Conservation (phyloP, 306 rosid species). For the Styphnolobium japonicum region DNA sequence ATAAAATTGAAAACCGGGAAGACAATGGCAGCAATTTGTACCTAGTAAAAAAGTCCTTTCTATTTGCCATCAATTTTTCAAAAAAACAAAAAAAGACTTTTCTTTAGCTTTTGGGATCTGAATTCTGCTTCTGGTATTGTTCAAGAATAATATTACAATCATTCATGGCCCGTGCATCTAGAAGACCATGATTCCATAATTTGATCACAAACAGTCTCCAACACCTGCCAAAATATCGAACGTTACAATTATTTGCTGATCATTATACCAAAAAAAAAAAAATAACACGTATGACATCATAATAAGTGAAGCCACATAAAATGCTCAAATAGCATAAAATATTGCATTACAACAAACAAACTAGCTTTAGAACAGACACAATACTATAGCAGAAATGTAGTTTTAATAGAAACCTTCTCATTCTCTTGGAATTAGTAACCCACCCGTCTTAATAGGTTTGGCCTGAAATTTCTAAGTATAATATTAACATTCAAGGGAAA, state of each 20-base stretch:
- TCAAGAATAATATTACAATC: constrained; percentile 65
- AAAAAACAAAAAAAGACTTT: not conserved
- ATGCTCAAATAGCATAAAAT: not conserved
- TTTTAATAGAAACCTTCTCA: not conserved
- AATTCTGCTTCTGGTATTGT: constrained; percentile 36
- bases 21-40: not conserved
- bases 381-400: not conserved
- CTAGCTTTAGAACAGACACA: not conserved
- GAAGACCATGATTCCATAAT: constrained; percentile 85
- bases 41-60: not conserved
- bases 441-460: not conserved
- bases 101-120: constrained; percentile 37
- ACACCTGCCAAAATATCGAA: constrained; percentile 48
- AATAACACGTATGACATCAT: not conserved
- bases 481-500: not conserved
- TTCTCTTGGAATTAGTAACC: too few relatives aligned
- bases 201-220: constrained; percentile 86
- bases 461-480: not conserved
- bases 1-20: not conserved
- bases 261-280: not conserved
- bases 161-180: constrained; percentile 71
- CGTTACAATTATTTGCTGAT: not conserved
- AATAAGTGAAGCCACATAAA: not conserved
- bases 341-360: not conserved
- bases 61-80: not conserved